Base-by-base conservation (phyloP, 345 rosid genomes). In the Pistacia integerrima region DNA sequence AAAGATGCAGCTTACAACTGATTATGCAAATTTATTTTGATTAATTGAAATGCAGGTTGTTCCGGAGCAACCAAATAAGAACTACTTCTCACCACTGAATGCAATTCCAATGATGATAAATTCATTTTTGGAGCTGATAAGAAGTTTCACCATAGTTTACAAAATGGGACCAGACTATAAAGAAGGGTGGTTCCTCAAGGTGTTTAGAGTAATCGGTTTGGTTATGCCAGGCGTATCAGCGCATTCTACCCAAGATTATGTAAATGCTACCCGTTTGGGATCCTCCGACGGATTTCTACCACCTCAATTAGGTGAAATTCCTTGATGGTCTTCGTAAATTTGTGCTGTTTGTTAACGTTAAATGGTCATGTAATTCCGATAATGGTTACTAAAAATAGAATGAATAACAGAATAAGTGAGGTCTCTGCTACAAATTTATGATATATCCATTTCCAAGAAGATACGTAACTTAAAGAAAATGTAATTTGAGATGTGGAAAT, bases 141-240 rank as follows among this genome's bases (percentile, higher is more conserved):
- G 97, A 79, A 88, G 95, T 65, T 92, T 90, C 73, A 84, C 86
- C 1, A 82, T 92, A 44, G 13, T 22, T 9, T 11, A 16, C 54
- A 78, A 28, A 13, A 72, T 54, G n/a, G 84, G 87, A 48, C 58
- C 59, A 28, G 69, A 74, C 14, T 74, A 63, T 20, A 74, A 3
- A 64, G 76, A 74, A 64, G 69, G 69, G 0, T 74, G 76, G 76
- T 30, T 74, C 25, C 69, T 74, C 20, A 63, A 22, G 46, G 2
- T 64, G 8, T 20, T 25, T 13, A 63, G 70, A 57, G 36, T 64
- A 22, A n/a, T 64, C 35, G 77, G 69, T 51, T 65, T 74, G 33
- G 59, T 74, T 33, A 3, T 12, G 55, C 77, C 69, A 0, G 77
- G 77, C 10, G 0, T 74, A 35, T 38, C 70, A 2, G 20, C 48